Evolutionary conservation across 805 yeast species (phyloP).

Genomic region (Candida ovalis): DNA sequence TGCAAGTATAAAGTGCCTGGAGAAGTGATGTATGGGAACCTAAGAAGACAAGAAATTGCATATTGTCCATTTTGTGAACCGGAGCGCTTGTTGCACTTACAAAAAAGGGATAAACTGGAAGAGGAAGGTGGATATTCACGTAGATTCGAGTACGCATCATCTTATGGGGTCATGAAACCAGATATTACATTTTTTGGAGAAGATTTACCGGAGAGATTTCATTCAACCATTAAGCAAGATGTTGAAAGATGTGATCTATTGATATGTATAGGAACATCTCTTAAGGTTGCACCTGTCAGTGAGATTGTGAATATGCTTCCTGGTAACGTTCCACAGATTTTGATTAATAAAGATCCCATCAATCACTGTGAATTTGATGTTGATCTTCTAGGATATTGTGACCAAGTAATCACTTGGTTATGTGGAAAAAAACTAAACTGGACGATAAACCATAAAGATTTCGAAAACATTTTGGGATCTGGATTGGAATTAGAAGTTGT

Average conservation of each 20-base stretch:
- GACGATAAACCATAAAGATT: slow-evolving; percentile 56
- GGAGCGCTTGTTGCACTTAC: slow-evolving; percentile 33
- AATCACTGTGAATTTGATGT: slow-evolving; percentile 77
- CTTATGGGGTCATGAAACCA: slow-evolving; percentile 84
- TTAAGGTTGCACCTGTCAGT: slow-evolving; percentile 89
- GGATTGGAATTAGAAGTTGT: slow-evolving; percentile 28
- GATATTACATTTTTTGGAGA: slow-evolving; percentile 93
- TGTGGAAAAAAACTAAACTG: slow-evolving; percentile 50
- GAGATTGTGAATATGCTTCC: slow-evolving; percentile 77
- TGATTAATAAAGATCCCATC: slow-evolving; percentile 74
- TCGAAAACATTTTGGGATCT: slow-evolving; percentile 33
- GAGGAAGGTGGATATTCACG: slow-evolving; percentile 29
- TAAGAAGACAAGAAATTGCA: slow-evolving; percentile 59
- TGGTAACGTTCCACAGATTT: slow-evolving; percentile 73
- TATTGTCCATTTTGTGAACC: slow-evolving; percentile 64
- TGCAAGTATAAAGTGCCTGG: slow-evolving; percentile 71
- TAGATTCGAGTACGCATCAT: slow-evolving; percentile 35
- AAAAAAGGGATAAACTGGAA: slow-evolving; percentile 28
- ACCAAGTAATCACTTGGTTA: slow-evolving; percentile 70
- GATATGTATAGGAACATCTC: slow-evolving; percentile 84
- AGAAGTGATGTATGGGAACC: slow-evolving; percentile 53
- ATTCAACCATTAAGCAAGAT: slow-evolving; percentile 56
- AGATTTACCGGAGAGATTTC: slow-evolving; percentile 67
- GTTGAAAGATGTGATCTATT: slow-evolving; percentile 68
- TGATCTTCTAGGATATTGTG: slow-evolving; percentile 74